Conservation (phyloP, 495 filamentous ascomycete species). For the Podospora pseudocomata region DNA sequence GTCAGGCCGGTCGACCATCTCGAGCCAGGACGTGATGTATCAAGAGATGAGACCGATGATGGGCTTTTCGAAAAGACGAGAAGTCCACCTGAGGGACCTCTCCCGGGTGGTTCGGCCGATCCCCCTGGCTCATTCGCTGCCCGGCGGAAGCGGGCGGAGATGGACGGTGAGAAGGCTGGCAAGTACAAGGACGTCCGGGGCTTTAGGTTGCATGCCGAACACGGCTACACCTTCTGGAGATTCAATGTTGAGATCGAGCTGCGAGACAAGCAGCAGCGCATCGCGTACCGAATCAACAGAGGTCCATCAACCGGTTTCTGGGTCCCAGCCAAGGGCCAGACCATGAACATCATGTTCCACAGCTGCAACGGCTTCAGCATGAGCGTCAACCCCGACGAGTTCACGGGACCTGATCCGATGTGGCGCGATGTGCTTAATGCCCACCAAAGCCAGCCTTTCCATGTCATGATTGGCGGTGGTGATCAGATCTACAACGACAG, state of each 20-base stretch:
- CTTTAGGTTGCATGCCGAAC: constrained; percentile 77
- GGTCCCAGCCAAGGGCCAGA: constrained; percentile 80
- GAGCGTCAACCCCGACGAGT: constrained; percentile 67
- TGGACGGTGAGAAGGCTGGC: constrained; percentile 71
- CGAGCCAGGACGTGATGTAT: constrained; percentile 69
- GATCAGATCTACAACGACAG: constrained; percentile 96
- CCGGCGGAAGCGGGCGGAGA: constrained; percentile 42
- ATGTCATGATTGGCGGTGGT: constrained; percentile 96
- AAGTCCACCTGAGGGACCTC: constrained; percentile 38
- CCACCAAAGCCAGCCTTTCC: constrained; percentile 89
- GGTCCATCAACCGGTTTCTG: constrained; percentile 89
- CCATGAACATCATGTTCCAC: constrained; percentile 99
- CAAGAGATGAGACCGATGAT: constrained; percentile 67
- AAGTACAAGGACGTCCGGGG: constrained; percentile 75
- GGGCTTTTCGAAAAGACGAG: constrained; percentile 67
- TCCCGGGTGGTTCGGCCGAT: constrained; percentile 31
- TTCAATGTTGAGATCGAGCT: constrained; percentile 94
- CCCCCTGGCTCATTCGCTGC: constrained; percentile 45
- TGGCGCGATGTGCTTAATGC: constrained; percentile 94
- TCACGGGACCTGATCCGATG: constrained; percentile 90
- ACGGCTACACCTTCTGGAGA: constrained; percentile 91
- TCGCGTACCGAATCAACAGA: constrained; percentile 93
- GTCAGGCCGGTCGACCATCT: constrained; percentile 82
- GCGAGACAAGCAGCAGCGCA: constrained; percentile 65
- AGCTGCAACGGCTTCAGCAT: constrained; percentile 94